Conservation (phyloP, 345 rosid genomes). For the Brassica juncea region DNA sequence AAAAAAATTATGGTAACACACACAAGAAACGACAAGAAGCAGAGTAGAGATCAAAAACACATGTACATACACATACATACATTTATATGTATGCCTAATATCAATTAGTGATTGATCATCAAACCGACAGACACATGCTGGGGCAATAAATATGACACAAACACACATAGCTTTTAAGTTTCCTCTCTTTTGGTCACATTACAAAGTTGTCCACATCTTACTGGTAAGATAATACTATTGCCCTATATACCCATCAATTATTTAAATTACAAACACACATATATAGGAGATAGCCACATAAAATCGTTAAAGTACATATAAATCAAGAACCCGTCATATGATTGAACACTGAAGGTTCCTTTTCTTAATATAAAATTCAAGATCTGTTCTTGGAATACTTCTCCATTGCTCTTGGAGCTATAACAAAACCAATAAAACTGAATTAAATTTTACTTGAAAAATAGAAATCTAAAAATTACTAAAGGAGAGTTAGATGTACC, state of each 20-base stretch:
- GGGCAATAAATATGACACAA: slow-evolving; percentile 41
- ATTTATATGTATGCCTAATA: slow-evolving; percentile 1
- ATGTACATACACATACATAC: slow-evolving; percentile 27
- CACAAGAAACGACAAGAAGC: slow-evolving; percentile 31
- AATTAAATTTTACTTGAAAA: not conserved
- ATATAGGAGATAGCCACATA: slow-evolving; percentile 25
- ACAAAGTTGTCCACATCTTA: slow-evolving; percentile 37
- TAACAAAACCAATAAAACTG: slow-evolving; percentile 1
- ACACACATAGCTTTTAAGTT: slow-evolving; percentile 43
- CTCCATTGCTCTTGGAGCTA: slow-evolving; percentile 44
- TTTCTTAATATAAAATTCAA: slow-evolving; percentile 1
- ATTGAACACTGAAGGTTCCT: slow-evolving; percentile 28
- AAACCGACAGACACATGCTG: slow-evolving; percentile 40
- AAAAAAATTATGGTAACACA: slow-evolving; percentile 10
- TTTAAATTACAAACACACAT: slow-evolving; percentile 38
- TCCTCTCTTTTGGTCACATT: slow-evolving; percentile 45
- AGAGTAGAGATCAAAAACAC: slow-evolving; percentile 39
- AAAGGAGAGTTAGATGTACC: slow-evolving; percentile 45
- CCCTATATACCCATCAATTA: slow-evolving; percentile 39
- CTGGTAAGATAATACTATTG: slow-evolving; percentile 33
- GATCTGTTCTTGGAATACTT: slow-evolving; percentile 40
- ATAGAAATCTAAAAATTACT: not conserved
- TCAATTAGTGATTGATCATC: slow-evolving; percentile 33
- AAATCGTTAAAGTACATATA: slow-evolving; percentile 32
- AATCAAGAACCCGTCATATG: slow-evolving; percentile 29